Base-by-base conservation (phyloP, 495 filamentous ascomycete genomes). In the Friedmanniomyces endolithicus region DNA sequence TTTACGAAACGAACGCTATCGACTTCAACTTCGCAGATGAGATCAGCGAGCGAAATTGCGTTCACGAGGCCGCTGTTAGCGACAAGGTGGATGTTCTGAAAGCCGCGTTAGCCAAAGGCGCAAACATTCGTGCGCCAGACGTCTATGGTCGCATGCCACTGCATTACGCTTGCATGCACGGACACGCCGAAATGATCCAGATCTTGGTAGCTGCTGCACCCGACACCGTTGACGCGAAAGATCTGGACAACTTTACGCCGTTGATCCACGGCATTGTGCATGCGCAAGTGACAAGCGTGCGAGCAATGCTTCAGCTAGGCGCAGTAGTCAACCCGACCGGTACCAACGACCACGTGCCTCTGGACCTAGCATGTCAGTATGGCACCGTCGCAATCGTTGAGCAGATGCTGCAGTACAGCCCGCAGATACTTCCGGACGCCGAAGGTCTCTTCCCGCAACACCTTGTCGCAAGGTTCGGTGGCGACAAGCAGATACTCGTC, bases 371-470 rank as follows among this genome's bases (percentile, higher is more conserved):
- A 37, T 97, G 90, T 64, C 90, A 97, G 63, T 83, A 95, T 69
- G 90, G 88, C 8, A 89, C 87, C 0, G 72, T 85, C 33, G 74
- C 78, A 2, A 94, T 94, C 56, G 88, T 90, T 20, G 79, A 86
- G 63, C 76, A 94, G 52, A 77, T 98, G 3, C 77, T 98, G 24
- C 81, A 88, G 63, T 78, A 84, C 49, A 78, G 80, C 7, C 88
- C 90, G 12, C 71, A 73, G 48, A 78, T 98, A 51, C 72, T 95
- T 11, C 82, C 92, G 11, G 92, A 98, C 69, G 94, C 92, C 0
- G 94, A 97, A 72, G 92, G 92, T 0, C 77, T 98, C 6, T 97
- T 87, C 67, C 92, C 92, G n/a, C 92, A 98, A 64, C 92, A 98
- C 70, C 81, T 96, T 53, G 90, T 97, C 11, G 94, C 94, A 16